Evolutionary conservation across 2,329 filamentous ascomycete species (phyloP).

Genomic region (Pseudophaeomoniella oleicola): DNA sequence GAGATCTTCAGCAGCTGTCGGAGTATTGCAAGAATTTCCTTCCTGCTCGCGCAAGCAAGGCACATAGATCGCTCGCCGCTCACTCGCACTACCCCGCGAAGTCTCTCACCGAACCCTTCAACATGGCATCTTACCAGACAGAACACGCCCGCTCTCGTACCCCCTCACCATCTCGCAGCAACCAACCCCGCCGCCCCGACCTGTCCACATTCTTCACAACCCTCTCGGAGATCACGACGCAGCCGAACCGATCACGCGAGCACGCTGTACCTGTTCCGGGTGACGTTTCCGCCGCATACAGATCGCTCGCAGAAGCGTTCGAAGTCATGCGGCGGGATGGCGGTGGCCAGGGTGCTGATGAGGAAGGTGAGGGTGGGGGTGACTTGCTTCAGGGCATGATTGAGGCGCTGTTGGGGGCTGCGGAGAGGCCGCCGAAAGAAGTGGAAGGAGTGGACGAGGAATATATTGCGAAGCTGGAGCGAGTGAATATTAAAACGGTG

Average conservation of each 20-base stretch:
- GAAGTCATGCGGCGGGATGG: constrained; percentile 38
- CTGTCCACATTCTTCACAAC: constrained; percentile 51
- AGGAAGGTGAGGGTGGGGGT: constrained; percentile 20
- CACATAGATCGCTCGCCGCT: too few relatives aligned
- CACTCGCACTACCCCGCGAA: too few relatives aligned
- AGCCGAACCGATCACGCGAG: constrained; percentile 30
- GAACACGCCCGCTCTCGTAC: neutral
- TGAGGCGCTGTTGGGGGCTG: constrained; percentile 36
- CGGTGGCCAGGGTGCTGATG: constrained; percentile 19
- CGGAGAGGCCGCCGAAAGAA: constrained; percentile 44
- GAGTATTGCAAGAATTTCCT: too few relatives aligned
- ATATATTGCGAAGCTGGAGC: constrained; percentile 13
- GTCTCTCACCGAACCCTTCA: too few relatives aligned
- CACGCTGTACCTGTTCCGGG: constrained; percentile 45
- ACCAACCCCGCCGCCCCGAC: constrained; percentile 40
- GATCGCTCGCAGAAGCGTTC: constrained; percentile 46
- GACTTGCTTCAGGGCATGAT: constrained; percentile 41
- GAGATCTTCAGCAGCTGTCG: too few relatives aligned
- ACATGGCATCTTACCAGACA: neutral
- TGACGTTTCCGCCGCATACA: constrained; percentile 45
- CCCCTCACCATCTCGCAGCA: constrained; percentile 3
- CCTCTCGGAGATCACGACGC: constrained; percentile 33
- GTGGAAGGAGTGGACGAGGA: constrained; percentile 47
- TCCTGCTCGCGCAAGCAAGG: too few relatives aligned
- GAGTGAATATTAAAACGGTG: constrained; percentile 13